Percentiles rank a stretch among this genome's conserved stretches.
phyloP scores from a whole-genome alignment of 2,329 filamentous ascomycete genomes.

The Ophioceras dolichostomum region DNA sequence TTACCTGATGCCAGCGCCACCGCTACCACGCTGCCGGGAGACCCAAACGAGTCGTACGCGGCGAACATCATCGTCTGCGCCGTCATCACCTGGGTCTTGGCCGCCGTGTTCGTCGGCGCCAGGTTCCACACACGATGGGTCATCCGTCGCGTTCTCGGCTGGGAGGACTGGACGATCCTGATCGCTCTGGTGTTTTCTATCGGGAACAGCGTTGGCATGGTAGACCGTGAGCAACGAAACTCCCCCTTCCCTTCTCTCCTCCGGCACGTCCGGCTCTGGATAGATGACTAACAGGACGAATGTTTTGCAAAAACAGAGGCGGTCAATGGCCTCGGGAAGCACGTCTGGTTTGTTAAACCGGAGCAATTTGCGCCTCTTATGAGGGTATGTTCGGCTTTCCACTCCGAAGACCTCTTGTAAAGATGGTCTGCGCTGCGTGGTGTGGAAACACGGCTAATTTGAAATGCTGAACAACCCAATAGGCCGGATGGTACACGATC shows the following conservation, averaged over 20 bases:
- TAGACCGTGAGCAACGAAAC: slow-evolving; percentile 13
- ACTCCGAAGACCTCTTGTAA: too few relatives aligned
- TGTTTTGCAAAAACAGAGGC: slow-evolving; percentile 7
- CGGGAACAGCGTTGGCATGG: slow-evolving; percentile 10
- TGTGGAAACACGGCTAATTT: too few relatives aligned
- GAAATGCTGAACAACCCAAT: too few relatives aligned
- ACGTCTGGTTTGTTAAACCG: slow-evolving; percentile 10
- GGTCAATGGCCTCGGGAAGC: slow-evolving; percentile 9
- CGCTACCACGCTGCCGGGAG: neutral
- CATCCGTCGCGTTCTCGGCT: slow-evolving; percentile 20
- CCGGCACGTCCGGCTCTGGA: too few relatives aligned
- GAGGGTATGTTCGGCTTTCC: slow-evolving; percentile 6
- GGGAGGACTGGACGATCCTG: slow-evolving; percentile 23
- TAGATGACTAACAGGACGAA: too few relatives aligned
- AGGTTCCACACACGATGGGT: slow-evolving; percentile 23
- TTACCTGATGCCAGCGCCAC: too few relatives aligned
- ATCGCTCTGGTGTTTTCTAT: slow-evolving; percentile 17
- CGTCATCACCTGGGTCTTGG: slow-evolving; percentile 14
- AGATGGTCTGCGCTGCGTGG: too few relatives aligned
- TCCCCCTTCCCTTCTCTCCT: too few relatives aligned
- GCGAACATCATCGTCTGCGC: slow-evolving; percentile 14
- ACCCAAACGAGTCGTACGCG: slow-evolving; percentile 6
- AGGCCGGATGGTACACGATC: slow-evolving; percentile 14
- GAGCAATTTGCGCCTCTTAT: slow-evolving; percentile 6
- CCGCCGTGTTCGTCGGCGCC: slow-evolving; percentile 16